phyloP scores from a whole-genome alignment of 2,329 filamentous ascomycete genomes.

The Arthrobotrys sphaeroides region DNA sequence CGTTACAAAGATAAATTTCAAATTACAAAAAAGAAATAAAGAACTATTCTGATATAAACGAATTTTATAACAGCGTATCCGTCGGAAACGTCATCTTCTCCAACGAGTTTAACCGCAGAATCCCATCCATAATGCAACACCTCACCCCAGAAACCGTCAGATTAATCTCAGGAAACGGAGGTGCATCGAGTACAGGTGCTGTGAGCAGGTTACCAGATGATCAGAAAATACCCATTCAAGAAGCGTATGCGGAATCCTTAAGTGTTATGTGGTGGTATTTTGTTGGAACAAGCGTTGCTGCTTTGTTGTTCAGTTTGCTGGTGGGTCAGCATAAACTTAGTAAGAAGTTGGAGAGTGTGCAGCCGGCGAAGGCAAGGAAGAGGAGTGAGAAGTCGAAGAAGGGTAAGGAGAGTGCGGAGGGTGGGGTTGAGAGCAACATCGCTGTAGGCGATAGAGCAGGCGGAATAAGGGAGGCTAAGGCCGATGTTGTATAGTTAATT shows the following conservation, averaged over 20 bases:
- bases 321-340: conserved; percentile 57
- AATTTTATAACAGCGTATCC: conserved; percentile 60
- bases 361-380: conserved; percentile 48
- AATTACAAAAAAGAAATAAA: not conserved
- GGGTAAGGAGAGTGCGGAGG: conserved; percentile 2
- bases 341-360: conserved; percentile 56
- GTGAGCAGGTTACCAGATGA: conserved; percentile 66
- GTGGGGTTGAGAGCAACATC: too few species aligned
- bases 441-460: not conserved
- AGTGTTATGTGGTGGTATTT: conserved; percentile 58
- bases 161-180: conserved; percentile 69
- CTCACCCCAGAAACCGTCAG: conserved; percentile 67
- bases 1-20: not conserved
- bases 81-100: conserved; percentile 81
- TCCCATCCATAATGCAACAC: conserved; percentile 63
- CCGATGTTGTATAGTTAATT: conserved; percentile 18
- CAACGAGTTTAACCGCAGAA: conserved; percentile 73
- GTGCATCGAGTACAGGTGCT: conserved; percentile 70
- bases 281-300: conserved; percentile 51
- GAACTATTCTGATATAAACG: not conserved
- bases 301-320: conserved; percentile 41
- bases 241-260: conserved; percentile 57
- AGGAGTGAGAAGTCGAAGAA: conserved; percentile 32
- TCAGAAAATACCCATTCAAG: conserved; percentile 60
- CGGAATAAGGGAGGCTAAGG: not conserved